phyloP scores from a whole-genome alignment of 495 filamentous ascomycete genomes.

The Rhizodiscina lignyota region DNA sequence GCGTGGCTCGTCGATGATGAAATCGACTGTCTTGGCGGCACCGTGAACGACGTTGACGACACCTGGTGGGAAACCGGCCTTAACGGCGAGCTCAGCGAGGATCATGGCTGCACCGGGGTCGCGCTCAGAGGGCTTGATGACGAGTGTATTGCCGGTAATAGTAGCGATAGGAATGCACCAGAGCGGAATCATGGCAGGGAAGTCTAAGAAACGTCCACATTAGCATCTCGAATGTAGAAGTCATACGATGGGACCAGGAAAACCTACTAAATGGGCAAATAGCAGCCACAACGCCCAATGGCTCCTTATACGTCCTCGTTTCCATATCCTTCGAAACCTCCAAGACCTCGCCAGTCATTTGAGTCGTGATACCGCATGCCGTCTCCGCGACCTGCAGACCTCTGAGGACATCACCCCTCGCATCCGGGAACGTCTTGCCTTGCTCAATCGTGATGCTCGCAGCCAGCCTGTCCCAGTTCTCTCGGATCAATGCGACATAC shows the following conservation, averaged over 20 bases:
- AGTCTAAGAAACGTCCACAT: constrained; percentile 47
- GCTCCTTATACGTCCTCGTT: constrained; percentile 82
- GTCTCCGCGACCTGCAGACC: constrained; percentile 96
- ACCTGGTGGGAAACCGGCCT: constrained; percentile 87
- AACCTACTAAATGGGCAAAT: constrained; percentile 97
- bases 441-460: constrained; percentile 95
- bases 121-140: constrained; percentile 94
- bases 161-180: constrained; percentile 96
- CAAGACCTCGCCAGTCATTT: constrained; percentile 83
- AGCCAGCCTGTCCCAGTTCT: constrained; percentile 90
- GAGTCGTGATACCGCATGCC: constrained; percentile 83
- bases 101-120: constrained; percentile 99
- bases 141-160: constrained; percentile 81
- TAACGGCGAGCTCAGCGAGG: constrained; percentile 73
- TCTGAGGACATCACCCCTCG: constrained; percentile 84
- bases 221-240: not conserved
- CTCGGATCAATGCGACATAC: constrained; percentile 74
- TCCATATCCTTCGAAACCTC: constrained; percentile 99
- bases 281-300: constrained; percentile 83
- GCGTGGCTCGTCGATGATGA: constrained; percentile 86
- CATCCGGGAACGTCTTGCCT: constrained; percentile 95
- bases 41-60: constrained; percentile 95
- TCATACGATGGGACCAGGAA: too few relatives aligned
- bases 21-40: constrained; percentile 80
- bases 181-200: constrained; percentile 97